Evolutionary conservation across 768 basidiomycete species (phyloP).

Genomic region (Tulasnella sp.): DNA sequence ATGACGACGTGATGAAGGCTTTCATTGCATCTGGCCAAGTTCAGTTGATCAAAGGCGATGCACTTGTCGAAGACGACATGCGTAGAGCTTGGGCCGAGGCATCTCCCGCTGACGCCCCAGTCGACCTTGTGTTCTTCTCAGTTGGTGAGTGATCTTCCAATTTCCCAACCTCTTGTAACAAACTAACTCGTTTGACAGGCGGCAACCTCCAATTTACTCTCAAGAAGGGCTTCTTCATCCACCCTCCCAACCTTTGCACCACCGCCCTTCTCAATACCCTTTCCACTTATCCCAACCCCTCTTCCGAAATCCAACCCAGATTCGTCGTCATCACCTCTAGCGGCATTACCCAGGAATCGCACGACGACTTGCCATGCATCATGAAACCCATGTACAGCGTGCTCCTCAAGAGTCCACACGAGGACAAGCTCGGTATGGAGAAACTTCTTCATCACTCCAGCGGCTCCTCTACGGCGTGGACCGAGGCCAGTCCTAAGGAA

Average conservation of each 20-base stretch:
- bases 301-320: conserved; percentile 40
- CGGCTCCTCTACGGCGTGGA: not conserved
- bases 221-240: conserved; percentile 47
- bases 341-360: conserved; percentile 39
- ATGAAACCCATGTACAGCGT: conserved; percentile 43
- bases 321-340: conserved; percentile 42
- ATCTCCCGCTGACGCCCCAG: not conserved
- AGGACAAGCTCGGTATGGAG: conserved; percentile 52
- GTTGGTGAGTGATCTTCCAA: not conserved
- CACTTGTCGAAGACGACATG: not conserved
- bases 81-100: not conserved
- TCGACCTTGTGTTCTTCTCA: not conserved
- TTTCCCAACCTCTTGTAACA: not conserved
- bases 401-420: conserved; percentile 35
- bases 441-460: conserved; percentile 20
- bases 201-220: conserved; percentile 9
- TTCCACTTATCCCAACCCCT: conserved; percentile 29
- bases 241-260: conserved; percentile 50
- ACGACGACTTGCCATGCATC: conserved; percentile 35
- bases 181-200: not conserved
- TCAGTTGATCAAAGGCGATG: conserved; percentile 6
- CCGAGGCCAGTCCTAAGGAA: not conserved
- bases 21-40: not conserved
- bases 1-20: not conserved
- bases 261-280: conserved; percentile 44